Percentiles rank a stretch among this genome's conserved stretches.
Evolutionary conservation across 345 rosid genomes (phyloP).

Genomic region (Mercurialis annua): DNA sequence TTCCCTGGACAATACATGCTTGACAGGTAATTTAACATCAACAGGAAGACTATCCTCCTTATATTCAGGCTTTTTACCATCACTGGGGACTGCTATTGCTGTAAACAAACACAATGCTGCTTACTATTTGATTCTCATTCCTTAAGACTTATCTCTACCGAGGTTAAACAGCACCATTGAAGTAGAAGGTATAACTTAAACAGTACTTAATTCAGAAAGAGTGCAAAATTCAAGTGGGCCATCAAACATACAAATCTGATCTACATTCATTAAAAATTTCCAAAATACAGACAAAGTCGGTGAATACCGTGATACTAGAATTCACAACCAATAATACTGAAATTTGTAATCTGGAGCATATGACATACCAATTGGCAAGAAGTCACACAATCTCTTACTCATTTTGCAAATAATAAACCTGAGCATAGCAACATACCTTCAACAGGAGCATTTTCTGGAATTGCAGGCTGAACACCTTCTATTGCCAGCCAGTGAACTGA

Average conservation of each 20-base stretch:
- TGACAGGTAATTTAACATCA: constrained; percentile 53
- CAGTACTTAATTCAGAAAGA: background rate
- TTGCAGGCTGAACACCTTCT: constrained; percentile 87
- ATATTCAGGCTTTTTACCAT: constrained; percentile 57
- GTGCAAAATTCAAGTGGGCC: background rate
- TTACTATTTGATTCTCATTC: background rate
- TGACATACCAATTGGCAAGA: background rate
- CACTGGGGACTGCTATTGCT: constrained; percentile 39
- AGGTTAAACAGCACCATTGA: background rate
- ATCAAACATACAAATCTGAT: background rate
- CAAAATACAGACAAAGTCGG: background rate
- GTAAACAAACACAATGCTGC: constrained; percentile 12
- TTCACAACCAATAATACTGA: background rate
- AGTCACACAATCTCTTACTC: background rate
- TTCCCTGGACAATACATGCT: constrained; percentile 65
- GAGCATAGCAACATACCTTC: constrained; percentile 42
- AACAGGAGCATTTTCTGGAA: constrained; percentile 61
- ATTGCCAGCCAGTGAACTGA: constrained; percentile 76
- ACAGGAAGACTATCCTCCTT: constrained; percentile 62
- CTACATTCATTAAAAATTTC: background rate
- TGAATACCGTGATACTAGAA: background rate
- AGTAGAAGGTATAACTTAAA: background rate
- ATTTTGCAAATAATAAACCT: background rate
- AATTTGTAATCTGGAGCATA: background rate
- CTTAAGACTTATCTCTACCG: background rate